Evolutionary conservation across 192 early-diverging fungal species (phyloP), one percentile per base, ranked within the genome.

Genomic region (Umbelopsis sp.): DNA sequence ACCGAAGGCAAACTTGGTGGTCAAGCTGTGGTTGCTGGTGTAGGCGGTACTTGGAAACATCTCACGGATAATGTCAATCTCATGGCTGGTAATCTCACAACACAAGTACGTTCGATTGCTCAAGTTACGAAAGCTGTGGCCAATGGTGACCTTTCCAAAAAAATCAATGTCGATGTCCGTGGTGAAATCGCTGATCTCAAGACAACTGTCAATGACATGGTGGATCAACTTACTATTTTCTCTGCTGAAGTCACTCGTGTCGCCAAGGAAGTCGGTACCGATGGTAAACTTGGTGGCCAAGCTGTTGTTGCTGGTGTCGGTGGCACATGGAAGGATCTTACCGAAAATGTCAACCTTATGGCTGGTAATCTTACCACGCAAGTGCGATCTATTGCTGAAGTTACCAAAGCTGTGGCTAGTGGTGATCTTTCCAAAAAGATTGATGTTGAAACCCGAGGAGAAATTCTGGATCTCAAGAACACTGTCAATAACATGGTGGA

Each of bases 401-500:
- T 92, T 16, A 84, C 80, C 54, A 86, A 81, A 52, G 83, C 91
- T 1, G 86, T 92, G 7, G 87, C 84, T 10, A 50, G 56, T 10
- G 91, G 91, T 17, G 87, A 92, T 71, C 73, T 92, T 22, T 83
- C 82, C n/a, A 86, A 87, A 72, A 84, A 77, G n/a, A 83, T 92
- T 47, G 74, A 82, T 26, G 86, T 90, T 20, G 83, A 88, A 31
- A 83, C 80, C 26, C 71, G 77, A 44, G 91, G 91, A 68, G 91
- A 92, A 78, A 86, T 90, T 65, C 74, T 82, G 36, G 88, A 90
- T 68, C 80, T 92, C 3, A 89, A 89, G 72, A 71, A 82, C 10
- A 90, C 87, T 0, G 85, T 92, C 71, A 92, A 92, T 81, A 81
- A 65, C 44, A 88, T 92, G 84, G 91, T 92, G 25, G 85, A 87